Conservation (phyloP, 2,329 filamentous ascomycete species). For the Neophaeococcomyces aloes region DNA sequence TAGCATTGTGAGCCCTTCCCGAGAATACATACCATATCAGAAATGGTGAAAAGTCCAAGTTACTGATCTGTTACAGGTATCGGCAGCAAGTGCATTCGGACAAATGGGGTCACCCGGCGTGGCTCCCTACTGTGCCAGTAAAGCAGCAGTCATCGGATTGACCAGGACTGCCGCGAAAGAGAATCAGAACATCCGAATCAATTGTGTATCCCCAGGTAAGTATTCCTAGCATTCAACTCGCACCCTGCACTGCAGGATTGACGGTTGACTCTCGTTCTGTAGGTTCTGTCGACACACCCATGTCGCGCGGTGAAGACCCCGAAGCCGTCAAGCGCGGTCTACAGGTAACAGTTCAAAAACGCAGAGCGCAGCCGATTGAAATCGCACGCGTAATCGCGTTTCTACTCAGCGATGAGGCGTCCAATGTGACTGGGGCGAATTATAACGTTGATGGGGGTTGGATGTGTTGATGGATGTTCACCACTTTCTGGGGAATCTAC, state of each 20-base stretch:
- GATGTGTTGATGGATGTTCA: slow-evolving; percentile 21
- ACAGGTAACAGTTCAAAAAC: slow-evolving; percentile 20
- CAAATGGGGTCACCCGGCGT: slow-evolving; percentile 27
- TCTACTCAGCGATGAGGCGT: slow-evolving; percentile 36
- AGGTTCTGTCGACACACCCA: slow-evolving; percentile 13
- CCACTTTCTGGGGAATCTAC: no score
- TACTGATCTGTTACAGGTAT: slow-evolving; percentile 7
- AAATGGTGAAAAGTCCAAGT: no score
- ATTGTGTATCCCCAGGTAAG: slow-evolving; percentile 22
- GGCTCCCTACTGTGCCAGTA: slow-evolving; percentile 34
- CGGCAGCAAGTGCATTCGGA: slow-evolving; percentile 18
- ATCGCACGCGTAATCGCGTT: slow-evolving; percentile 39
- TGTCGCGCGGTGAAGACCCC: slow-evolving; percentile 9
- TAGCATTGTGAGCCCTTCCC: slow-evolving; percentile 9
- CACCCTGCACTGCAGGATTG: not conserved
- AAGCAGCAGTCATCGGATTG: slow-evolving; percentile 36
- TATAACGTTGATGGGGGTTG: slow-evolving; percentile 40
- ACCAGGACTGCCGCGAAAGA: slow-evolving; percentile 32
- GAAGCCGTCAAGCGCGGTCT: slow-evolving; percentile 11
- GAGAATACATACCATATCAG: not conserved
- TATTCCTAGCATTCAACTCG: not conserved
- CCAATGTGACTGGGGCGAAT: slow-evolving; percentile 38
- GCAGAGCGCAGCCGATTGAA: slow-evolving; percentile 27
- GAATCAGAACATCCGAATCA: slow-evolving; percentile 27
- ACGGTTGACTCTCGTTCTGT: not conserved